Evolutionary conservation across 169 alveolate genomes (phyloP), one percentile per base, ranked within the genome.

Genomic region (Amoebophrya sp.): DNA sequence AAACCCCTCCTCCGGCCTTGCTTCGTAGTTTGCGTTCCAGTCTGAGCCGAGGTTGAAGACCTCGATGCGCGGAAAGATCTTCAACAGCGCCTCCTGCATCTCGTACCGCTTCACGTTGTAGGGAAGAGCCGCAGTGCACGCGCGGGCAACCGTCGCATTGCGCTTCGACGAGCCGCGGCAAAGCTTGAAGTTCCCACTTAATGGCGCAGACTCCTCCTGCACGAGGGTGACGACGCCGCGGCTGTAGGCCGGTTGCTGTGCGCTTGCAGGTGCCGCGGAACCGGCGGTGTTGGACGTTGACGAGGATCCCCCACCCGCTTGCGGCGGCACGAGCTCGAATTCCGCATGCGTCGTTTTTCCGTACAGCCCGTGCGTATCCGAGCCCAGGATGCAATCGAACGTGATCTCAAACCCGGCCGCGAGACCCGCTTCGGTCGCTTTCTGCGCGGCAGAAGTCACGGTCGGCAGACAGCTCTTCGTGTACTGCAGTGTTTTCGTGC

Each of bases 31-130:
- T 29, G 39, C 78, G 78, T 58, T n/a, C 26, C 78, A 16, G 39
- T 58, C 34, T 1, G 26, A 13, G 23, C 78, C 78, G 23, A 58
- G 78, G 78, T 58, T 58, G 34, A 58, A 58, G 39, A 58, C 78
- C 34, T 58, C 78, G 78, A 58, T 58, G 10, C 78, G 78, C 78
- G 78, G 78, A n/a, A 58, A 58, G 34, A 58, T 58, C 26, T 16
- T n/a, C 78, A 58, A 16, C 38, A 58, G 78, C 78, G 78, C 78
- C 78, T 58, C 78, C 78, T 58, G 78, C 78, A 58, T 29, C 34
- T 58, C 78, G 78, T 58, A 58, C 29, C 78, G 78, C 78, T 58
- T 58, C 38, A n/a, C 78, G 78, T 58, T 58, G 78, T 58, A n/a
- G 39, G 78, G 39, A 13, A 58, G 78, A 13, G 78, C 7, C 4